Base-by-base conservation (phyloP, 1,284 basidiomycete genomes). In the Leucoagaricus sp. region DNA sequence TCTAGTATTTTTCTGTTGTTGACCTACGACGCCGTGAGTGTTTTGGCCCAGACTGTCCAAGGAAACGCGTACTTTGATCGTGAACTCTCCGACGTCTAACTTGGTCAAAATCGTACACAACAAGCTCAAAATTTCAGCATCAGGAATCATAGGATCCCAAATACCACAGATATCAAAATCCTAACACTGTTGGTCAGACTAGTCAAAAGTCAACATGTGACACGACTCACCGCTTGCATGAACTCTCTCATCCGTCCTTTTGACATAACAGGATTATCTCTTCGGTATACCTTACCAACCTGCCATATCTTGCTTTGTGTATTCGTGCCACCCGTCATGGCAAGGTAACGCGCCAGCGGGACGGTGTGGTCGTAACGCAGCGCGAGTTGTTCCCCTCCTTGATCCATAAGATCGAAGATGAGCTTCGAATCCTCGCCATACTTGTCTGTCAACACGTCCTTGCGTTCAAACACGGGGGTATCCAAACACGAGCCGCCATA, bases 201-300 rank as follows among this genome's bases (percentile, higher is more conserved):
- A 10, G 12, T 15, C 21, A 44, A 48, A 49, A 15, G 19, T 29
- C 38, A 17, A 25, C 10, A 58, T 25, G 29, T 12, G 36, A 31
- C 17, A 19, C 17, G 9, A 80, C 87, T 66, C 64, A 96, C 94
- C 62, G 96, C 98, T 76, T 99, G 96, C 69, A 94, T 96, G 71
- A 99, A 99, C 76, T 99, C 96, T 61, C 96, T 84, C 94, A 99
- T 98, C 36, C 96, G 83, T 3, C 96, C 96, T 76, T 99, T 99
- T 53, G 89, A 91, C 91, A 99, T 96, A 58, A 96, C 96, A 1
- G 97, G 96, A 67, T 92, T 96, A 73, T 99, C 96, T 68, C 97
- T 78, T 61, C 97, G 81, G 75, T 99, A 99, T 23, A 99, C 96
- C 75, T 99, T 99, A 28, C 95, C 96, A 54, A 99, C 90, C 75